These are phyloP conservation scores for Eucalyptus grandis DNA, from an alignment of 345 rosid genomes.

Conservation along the genomic window DNA sequence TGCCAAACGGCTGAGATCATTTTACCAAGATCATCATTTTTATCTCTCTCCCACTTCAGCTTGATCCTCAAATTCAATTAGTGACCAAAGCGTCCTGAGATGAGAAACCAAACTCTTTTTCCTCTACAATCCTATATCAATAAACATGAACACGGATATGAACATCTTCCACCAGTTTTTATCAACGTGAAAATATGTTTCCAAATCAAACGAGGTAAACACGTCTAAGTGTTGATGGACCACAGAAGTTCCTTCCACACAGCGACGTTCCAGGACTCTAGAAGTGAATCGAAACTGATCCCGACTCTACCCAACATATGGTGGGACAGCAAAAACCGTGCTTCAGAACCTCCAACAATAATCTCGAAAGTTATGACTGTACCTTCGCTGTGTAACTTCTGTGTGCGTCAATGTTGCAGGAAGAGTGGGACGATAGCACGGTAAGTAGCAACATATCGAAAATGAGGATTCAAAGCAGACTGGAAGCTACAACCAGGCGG, in stretches of 20 bases:
- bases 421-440: constrained; percentile 94
- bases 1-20: background rate
- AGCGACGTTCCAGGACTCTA: background rate
- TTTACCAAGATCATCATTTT: background rate
- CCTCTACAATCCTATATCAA: background rate
- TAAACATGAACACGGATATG: background rate
- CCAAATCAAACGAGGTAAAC: background rate
- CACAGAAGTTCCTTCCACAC: background rate
- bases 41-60: background rate
- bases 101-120: background rate
- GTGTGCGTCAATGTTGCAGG: constrained; percentile 15
- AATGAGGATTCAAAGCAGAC: constrained; percentile 53
- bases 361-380: background rate
- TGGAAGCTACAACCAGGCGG: constrained; percentile 67
- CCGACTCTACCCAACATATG: background rate
- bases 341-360: background rate
- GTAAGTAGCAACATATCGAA: constrained; percentile 58
- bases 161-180: background rate
- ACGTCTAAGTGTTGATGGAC: background rate
- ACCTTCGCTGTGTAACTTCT: background rate
- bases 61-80: background rate
- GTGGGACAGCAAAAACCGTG: background rate
- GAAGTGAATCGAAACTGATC: background rate
- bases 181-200: background rate
- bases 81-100: background rate